Evolutionary conservation across 2,329 filamentous ascomycete genomes (phyloP).

Genomic region (Thelonectria rubi): DNA sequence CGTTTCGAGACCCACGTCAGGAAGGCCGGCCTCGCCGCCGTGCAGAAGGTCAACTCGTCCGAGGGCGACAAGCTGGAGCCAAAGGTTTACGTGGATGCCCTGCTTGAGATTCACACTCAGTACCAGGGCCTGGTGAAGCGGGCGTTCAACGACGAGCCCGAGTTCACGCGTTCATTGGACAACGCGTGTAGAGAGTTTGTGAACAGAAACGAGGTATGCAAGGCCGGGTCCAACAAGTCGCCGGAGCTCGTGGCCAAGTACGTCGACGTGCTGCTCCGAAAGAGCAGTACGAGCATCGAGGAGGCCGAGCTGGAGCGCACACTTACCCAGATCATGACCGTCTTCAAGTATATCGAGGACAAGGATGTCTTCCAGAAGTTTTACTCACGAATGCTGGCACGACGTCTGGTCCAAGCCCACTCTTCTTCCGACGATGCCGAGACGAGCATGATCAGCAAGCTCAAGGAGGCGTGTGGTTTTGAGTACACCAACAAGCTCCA

Average conservation of each 20-base stretch:
- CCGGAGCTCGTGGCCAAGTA: slow-evolving; percentile 96
- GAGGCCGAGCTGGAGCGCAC: slow-evolving; percentile 93
- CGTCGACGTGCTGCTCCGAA: slow-evolving; percentile 89
- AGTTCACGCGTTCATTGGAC: slow-evolving; percentile 94
- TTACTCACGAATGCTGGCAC: slow-evolving; percentile 95
- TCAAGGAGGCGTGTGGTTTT: slow-evolving; percentile 98
- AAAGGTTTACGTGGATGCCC: slow-evolving; percentile 94
- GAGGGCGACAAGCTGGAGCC: slow-evolving; percentile 92
- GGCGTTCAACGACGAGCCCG: slow-evolving; percentile 93
- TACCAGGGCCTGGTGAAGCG: slow-evolving; percentile 92
- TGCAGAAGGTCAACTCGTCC: slow-evolving; percentile 86
- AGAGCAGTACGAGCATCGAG: slow-evolving; percentile 90
- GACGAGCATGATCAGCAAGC: slow-evolving; percentile 98
- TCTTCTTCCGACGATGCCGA: slow-evolving; percentile 97
- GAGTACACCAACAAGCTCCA: slow-evolving; percentile 99
- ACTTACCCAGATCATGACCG: slow-evolving; percentile 94
- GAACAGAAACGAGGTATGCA: slow-evolving; percentile 96
- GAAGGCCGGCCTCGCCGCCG: slow-evolving; percentile 85
- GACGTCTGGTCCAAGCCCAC: slow-evolving; percentile 92
- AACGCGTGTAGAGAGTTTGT: slow-evolving; percentile 98
- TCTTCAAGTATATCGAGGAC: slow-evolving; percentile 99
- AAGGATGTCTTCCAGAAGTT: slow-evolving; percentile 99
- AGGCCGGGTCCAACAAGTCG: slow-evolving; percentile 90
- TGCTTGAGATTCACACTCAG: slow-evolving; percentile 92
- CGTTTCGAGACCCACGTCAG: slow-evolving; percentile 94